Evolutionary conservation across 1,284 basidiomycete species (phyloP).

Genomic region (Austroboletus novae-zelandiae): DNA sequence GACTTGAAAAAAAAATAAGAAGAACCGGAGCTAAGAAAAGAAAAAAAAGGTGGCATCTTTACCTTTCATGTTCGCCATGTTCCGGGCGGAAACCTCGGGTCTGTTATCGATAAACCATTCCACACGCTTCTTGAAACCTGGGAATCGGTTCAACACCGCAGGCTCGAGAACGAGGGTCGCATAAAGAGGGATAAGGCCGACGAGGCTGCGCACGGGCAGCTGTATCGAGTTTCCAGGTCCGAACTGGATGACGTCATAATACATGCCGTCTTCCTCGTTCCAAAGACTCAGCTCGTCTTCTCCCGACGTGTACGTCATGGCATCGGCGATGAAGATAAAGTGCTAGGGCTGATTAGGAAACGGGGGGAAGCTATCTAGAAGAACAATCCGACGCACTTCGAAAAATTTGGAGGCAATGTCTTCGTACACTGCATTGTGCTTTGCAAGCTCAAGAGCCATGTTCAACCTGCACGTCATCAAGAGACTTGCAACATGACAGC

Average conservation of each 20-base stretch:
- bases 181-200: slow-evolving; percentile 94
- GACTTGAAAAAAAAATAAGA: slow-evolving; percentile 39
- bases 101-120: slow-evolving; percentile 98
- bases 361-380: not conserved
- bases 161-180: slow-evolving; percentile 94
- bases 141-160: slow-evolving; percentile 83
- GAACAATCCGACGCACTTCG: slow-evolving; percentile 52
- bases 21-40: slow-evolving; percentile 3
- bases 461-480: slow-evolving; percentile 63
- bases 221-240: slow-evolving; percentile 84
- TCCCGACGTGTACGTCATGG: slow-evolving; percentile 89
- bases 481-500: not conserved
- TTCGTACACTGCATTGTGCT: slow-evolving; percentile 97
- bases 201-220: slow-evolving; percentile 88
- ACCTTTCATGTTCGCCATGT: slow-evolving; percentile 97
- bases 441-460: slow-evolving; percentile 95
- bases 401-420: slow-evolving; percentile 99
- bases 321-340: slow-evolving; percentile 95
- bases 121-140: slow-evolving; percentile 97
- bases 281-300: slow-evolving; percentile 83
- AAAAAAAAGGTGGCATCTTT: slow-evolving; percentile 8
- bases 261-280: slow-evolving; percentile 97
- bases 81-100: slow-evolving; percentile 81
- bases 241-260: slow-evolving; percentile 96
- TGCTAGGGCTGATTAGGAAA: slow-evolving; percentile 51